Conservation (phyloP, 257 asterid genomes). For the Plantago ovata region DNA sequence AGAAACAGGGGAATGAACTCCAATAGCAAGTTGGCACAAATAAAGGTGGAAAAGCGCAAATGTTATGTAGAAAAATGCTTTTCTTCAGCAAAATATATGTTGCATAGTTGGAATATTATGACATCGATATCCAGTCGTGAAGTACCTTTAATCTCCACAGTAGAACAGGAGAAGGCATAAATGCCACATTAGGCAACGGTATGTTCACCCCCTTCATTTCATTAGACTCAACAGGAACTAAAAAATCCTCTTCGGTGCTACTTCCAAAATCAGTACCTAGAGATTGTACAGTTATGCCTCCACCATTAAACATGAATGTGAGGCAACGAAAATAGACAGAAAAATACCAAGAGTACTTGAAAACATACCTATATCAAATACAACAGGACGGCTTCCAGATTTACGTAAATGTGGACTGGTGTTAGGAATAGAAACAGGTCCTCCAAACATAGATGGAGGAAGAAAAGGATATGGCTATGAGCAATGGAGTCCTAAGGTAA, state of each 20-base stretch:
- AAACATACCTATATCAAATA: conserved; percentile 66
- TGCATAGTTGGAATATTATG: conserved; percentile 2
- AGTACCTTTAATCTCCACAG: conserved; percentile 95
- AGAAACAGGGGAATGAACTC: background rate
- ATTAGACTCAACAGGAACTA: conserved; percentile 43
- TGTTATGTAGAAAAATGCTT: background rate
- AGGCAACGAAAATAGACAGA: conserved; percentile 12
- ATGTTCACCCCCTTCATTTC: conserved; percentile 72
- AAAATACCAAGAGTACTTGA: background rate
- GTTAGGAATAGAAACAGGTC: conserved; percentile 52
- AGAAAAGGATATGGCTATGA: conserved; percentile 25
- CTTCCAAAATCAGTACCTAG: conserved; percentile 51
- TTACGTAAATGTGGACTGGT: conserved; percentile 86
- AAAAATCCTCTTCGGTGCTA: conserved; percentile 51
- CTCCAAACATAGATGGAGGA: conserved; percentile 95
- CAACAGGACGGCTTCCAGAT: conserved; percentile 91
- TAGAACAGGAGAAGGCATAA: conserved; percentile 79
- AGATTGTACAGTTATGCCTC: conserved; percentile 13
- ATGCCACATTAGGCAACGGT: conserved; percentile 61
- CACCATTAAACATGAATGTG: background rate
- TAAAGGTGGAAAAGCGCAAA: background rate
- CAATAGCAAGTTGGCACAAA: no score
- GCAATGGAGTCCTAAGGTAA: conserved; percentile 17
- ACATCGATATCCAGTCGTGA: conserved; percentile 15
- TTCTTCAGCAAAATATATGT: conserved; percentile 3